A percentile compares a stretch with the other conserved stretches of the same genome.
Conservation (phyloP, 257 asterid genomes). For the Solanum pimpinellifolium region DNA sequence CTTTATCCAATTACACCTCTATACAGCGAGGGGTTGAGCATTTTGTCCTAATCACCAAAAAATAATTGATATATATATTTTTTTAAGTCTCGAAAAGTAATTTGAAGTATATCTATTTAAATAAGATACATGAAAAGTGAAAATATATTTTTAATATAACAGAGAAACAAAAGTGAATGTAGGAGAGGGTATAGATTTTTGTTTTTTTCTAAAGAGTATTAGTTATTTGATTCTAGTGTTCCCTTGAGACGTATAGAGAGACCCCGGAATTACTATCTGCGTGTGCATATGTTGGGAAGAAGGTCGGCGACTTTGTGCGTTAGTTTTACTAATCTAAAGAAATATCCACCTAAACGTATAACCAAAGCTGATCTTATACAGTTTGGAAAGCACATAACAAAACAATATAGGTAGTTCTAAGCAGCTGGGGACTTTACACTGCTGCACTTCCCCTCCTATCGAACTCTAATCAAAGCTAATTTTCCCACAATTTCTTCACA, state of each 20-base stretch:
- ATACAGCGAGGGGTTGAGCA: not conserved
- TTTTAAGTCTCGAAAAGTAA: not conserved
- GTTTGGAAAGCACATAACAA: not conserved
- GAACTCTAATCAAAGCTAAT: not conserved
- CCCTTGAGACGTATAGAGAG: not conserved
- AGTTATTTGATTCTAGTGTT: not conserved
- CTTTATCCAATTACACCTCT: not conserved
- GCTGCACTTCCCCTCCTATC: not conserved
- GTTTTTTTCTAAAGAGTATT: not conserved
- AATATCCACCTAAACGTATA: not conserved
- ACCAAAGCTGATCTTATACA: not conserved
- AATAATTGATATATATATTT: not conserved
- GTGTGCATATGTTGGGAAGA: not conserved
- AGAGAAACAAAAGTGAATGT: not conserved
- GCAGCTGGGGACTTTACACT: not conserved
- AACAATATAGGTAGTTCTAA: not conserved
- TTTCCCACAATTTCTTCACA: not conserved
- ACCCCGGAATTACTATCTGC: not conserved
- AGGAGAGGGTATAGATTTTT: not conserved
- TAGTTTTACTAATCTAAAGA: not conserved
- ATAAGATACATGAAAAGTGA: too few species aligned
- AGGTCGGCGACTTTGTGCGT: not conserved
- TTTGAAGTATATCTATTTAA: too few species aligned
- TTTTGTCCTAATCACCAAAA: too few species aligned
- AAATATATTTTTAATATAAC: too few species aligned